phyloP scores from a whole-genome alignment of 1,284 basidiomycete species.

The Porodaedalea pini region DNA sequence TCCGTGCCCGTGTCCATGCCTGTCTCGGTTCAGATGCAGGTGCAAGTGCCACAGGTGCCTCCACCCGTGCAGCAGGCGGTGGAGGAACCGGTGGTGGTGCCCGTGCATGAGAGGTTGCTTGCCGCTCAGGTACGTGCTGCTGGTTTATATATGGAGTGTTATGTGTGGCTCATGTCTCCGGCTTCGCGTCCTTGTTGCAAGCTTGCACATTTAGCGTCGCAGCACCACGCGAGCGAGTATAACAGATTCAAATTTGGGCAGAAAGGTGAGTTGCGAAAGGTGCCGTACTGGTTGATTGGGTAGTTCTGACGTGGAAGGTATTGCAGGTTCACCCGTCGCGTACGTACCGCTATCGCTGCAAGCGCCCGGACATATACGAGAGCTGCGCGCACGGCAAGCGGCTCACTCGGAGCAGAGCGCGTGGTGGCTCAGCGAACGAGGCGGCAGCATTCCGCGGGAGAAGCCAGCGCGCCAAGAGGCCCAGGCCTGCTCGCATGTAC shows the following conservation, averaged over 20 bases:
- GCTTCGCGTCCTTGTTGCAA: slow-evolving; percentile 25
- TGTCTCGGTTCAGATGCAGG: neutral
- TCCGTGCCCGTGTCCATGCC: neutral
- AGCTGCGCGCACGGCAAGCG: slow-evolving; percentile 60
- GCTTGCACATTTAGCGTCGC: slow-evolving; percentile 65
- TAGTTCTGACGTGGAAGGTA: neutral
- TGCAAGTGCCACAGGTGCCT: neutral
- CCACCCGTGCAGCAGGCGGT: neutral
- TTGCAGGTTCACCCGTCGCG: slow-evolving; percentile 47
- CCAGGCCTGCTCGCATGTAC: slow-evolving; percentile 15
- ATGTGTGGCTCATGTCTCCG: neutral
- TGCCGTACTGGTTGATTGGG: neutral
- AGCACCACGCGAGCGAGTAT: slow-evolving; percentile 80
- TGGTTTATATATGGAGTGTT: neutral
- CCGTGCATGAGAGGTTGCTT: slow-evolving; percentile 13
- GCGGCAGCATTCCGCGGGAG: neutral
- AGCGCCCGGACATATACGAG: slow-evolving; percentile 58
- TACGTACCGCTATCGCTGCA: slow-evolving; percentile 75
- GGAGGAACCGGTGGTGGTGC: neutral
- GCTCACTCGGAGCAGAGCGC: slow-evolving; percentile 38
- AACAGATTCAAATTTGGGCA: slow-evolving; percentile 73
- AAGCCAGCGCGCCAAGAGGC: neutral
- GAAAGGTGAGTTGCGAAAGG: slow-evolving; percentile 41
- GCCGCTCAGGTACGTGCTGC: slow-evolving; percentile 18
- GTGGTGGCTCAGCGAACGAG: slow-evolving; percentile 50